Base-by-base conservation (phyloP, 257 asterid species). In the Solanum megistacrolobum region DNA sequence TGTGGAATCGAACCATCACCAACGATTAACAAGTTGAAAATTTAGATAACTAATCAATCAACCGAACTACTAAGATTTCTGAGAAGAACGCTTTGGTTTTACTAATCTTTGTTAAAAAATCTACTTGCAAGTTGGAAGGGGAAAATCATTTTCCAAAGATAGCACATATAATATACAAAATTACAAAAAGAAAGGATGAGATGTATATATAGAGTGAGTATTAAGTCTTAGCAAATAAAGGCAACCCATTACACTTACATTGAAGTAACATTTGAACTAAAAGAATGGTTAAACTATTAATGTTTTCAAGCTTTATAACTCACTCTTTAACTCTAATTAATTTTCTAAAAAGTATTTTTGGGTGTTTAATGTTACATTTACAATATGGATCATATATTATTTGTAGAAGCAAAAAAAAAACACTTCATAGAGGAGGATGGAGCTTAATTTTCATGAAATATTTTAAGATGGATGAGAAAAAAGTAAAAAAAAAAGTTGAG, bases 201-300 rank as follows among this genome's bases (percentile, higher is more conserved):
- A 72, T 73, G 86, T 92, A 29, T 72, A 32, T 72, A 32, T 74
- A 29, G 91, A 93, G 92, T 93, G 87, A 92, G 90, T 78, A 79
- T 74, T 86, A 93, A 92, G 95, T 29, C 27, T 81, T 81, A 27
- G 68, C 36, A 5, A 83, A 88, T 93, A 75, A 34, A 69, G 43
- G 46, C 89, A 91, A 68, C 87, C 91, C 89, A 68, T 85, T 83
- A 82, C 86, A 88, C 46, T 83, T 69, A 60, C 90, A 68, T 7
- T 92, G 91, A 92, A 88, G 89, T 91, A 82, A 93, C 95, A 88
- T 89, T 90, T 87, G 93, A 90, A 92, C 95, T 92, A 90, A 89
- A 75, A 62, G 11, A 58, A 78, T 62, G 34, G 43, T 34, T 74
- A 35, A 78, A 74, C 38, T 8, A 23, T 2, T 1, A 20, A 25